These are phyloP conservation scores for Gnaphalium uliginosum DNA, from an alignment of 129 eudicot genomes.

Conservation along the genomic window DNA sequence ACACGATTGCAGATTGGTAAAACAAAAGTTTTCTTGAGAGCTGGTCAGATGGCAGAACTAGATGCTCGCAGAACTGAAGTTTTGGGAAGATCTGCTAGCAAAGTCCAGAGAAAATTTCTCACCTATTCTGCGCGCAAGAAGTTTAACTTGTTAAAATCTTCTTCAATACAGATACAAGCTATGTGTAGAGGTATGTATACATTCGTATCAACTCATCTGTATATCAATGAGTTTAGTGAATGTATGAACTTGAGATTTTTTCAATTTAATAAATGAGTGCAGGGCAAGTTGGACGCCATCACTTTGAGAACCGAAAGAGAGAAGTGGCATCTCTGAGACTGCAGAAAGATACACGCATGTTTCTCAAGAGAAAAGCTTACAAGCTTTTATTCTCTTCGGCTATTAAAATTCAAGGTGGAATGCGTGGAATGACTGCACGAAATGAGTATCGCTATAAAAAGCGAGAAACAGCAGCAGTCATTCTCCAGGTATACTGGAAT, in stretches of 20 bases:
- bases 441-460: conserved; percentile 48
- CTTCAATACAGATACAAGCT: conserved; percentile 66
- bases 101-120: conserved; percentile 59
- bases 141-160: conserved; percentile 37
- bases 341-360: conserved; percentile 64
- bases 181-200: conserved; percentile 71
- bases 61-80: conserved; percentile 73
- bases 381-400: conserved; percentile 46
- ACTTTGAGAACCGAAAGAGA: conserved; percentile 52
- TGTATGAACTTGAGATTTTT: conserved; percentile 1
- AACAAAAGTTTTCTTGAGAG: conserved; percentile 89
- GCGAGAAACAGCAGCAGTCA: conserved; percentile 54
- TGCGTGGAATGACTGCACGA: conserved; percentile 76
- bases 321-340: conserved; percentile 67
- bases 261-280: conserved; percentile 19
- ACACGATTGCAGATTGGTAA: conserved; percentile 72
- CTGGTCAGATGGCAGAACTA: conserved; percentile 97
- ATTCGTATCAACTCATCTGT: conserved; percentile 14
- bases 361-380: conserved; percentile 61
- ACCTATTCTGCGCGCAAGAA: conserved; percentile 52
- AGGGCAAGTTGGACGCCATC: conserved; percentile 68
- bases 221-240: background rate
- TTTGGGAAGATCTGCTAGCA: conserved; percentile 77
- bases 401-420: conserved; percentile 55
- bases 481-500: conserved; percentile 60